Conservation (phyloP, 2,329 filamentous ascomycete genomes). For the Tolypocladium pustulatum region DNA sequence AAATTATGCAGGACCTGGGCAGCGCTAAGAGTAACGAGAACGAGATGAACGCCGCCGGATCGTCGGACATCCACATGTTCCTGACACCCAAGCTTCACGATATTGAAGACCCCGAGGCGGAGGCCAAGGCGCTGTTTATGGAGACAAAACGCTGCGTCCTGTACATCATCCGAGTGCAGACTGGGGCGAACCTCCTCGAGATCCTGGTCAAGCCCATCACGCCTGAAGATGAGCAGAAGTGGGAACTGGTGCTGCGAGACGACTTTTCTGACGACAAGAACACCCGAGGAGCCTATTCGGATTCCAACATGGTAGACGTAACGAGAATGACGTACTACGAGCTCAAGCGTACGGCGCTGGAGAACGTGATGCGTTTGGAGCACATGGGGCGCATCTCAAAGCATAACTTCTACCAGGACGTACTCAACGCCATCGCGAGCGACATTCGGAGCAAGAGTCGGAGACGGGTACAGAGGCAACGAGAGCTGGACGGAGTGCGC, state of each 20-base stretch:
- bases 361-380: constrained; percentile 88
- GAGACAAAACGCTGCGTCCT: constrained; percentile 95
- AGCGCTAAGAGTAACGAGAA: constrained; percentile 95
- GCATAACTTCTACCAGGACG: constrained; percentile 89
- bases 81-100: constrained; percentile 84
- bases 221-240: constrained; percentile 80
- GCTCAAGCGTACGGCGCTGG: constrained; percentile 82
- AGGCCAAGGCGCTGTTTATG: constrained; percentile 89
- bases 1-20: constrained; percentile 86
- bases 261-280: constrained; percentile 61
- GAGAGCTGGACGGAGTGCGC: constrained; percentile 77
- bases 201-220: constrained; percentile 87
- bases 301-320: constrained; percentile 79
- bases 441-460: constrained; percentile 97
- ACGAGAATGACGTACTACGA: constrained; percentile 83
- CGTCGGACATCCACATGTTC: constrained; percentile 83
- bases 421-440: constrained; percentile 93
- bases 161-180: constrained; percentile 96
- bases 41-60: constrained; percentile 78
- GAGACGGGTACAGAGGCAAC: constrained; percentile 79
- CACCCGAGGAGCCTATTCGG: constrained; percentile 79
- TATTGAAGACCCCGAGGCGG: constrained; percentile 83
- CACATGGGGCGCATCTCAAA: constrained; percentile 78
- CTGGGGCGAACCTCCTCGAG: constrained; percentile 82
- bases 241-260: constrained; percentile 70